Conservation (phyloP, 2,329 filamentous ascomycete genomes). For the Sarocladium strictum region DNA sequence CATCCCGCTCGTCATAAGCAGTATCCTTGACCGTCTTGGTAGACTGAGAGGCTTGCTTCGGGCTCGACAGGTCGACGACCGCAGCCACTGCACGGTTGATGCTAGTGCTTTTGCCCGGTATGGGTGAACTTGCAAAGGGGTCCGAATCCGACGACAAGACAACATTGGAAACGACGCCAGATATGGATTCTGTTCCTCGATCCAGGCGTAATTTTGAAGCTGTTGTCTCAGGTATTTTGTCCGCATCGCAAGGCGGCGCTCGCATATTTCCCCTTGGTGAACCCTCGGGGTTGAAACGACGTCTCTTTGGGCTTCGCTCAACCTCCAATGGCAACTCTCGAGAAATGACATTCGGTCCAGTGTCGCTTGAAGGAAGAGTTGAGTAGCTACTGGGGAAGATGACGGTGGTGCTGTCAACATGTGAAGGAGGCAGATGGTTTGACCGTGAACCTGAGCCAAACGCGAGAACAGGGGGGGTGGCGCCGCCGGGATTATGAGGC, state of each 20-base stretch:
- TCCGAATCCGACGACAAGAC: not conserved
- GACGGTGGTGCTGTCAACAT: too few relatives aligned
- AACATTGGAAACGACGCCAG: too few relatives aligned
- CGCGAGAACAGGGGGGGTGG: not conserved
- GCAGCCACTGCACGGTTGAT: not conserved
- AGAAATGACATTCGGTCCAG: not conserved
- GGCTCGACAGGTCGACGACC: not conserved
- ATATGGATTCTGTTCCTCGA: not conserved
- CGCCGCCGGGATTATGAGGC: not conserved
- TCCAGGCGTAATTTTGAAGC: too few relatives aligned
- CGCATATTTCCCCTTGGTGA: not conserved
- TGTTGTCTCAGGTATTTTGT: not conserved
- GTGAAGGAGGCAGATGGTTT: not conserved
- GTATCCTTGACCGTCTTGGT: not conserved
- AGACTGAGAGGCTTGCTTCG: not conserved
- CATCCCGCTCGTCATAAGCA: not conserved
- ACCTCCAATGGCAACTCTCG: not conserved
- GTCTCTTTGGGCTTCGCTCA: not conserved
- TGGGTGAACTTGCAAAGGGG: constrained; percentile 11
- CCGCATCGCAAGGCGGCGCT: not conserved
- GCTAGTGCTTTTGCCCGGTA: not conserved
- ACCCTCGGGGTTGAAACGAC: not conserved
- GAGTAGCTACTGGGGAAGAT: not conserved
- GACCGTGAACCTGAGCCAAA: not conserved
- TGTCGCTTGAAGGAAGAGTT: not conserved